phyloP scores from a whole-genome alignment of 106 monocot species.

The Amphibolis antarctica region DNA sequence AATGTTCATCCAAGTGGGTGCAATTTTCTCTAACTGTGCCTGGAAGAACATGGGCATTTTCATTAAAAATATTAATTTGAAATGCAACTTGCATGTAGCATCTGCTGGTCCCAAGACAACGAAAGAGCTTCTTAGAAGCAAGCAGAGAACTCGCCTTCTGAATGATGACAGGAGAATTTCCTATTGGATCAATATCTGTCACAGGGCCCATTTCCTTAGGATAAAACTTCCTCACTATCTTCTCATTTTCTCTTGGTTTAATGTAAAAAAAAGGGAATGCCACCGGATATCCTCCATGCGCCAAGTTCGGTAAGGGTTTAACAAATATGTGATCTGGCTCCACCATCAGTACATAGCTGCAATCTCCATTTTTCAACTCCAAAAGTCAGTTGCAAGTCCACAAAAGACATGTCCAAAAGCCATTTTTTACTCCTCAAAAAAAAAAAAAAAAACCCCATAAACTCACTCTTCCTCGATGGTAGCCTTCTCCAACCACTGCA shows the following conservation, averaged over 20 bases:
- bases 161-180: slow-evolving; percentile 94
- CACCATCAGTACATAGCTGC: slow-evolving; percentile 85
- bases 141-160: slow-evolving; percentile 38
- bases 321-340: slow-evolving; percentile 93
- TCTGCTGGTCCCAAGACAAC: too few relatives aligned
- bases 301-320: slow-evolving; percentile 78
- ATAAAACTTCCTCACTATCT: slow-evolving; percentile 64
- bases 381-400: not conserved
- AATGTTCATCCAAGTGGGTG: slow-evolving; percentile 97
- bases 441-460: not conserved
- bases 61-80: not conserved
- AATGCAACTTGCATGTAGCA: not conserved
- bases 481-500: slow-evolving; percentile 85
- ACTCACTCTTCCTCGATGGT: slow-evolving; percentile 85
- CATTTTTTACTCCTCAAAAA: not conserved
- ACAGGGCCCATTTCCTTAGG: slow-evolving; percentile 75
- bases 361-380: not conserved
- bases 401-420: not conserved
- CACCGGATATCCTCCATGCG: slow-evolving; percentile 42
- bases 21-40: slow-evolving; percentile 82
- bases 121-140: not conserved
- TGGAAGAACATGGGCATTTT: slow-evolving; percentile 11
- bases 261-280: slow-evolving; percentile 96
- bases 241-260: slow-evolving; percentile 55
- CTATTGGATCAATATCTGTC: slow-evolving; percentile 75